These are phyloP conservation scores for Penicillium sp. DNA, from an alignment of 2,329 filamentous ascomycete genomes.

Conservation along the genomic window DNA sequence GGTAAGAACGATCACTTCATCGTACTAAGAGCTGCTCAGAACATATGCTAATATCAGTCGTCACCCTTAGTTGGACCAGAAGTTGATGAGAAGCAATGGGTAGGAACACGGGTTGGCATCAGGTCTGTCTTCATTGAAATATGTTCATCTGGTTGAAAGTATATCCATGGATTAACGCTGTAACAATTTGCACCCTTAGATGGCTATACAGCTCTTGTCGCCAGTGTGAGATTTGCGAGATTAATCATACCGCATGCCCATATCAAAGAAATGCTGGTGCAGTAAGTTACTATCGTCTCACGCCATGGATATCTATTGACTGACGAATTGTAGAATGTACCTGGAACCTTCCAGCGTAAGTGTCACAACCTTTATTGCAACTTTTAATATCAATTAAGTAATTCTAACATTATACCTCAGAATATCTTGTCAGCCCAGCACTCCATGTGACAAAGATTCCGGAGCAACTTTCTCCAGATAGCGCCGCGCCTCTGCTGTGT, in stretches of 20 bases:
- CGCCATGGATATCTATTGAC: neutral
- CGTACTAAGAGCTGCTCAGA: neutral
- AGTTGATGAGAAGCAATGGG: conserved; percentile 30
- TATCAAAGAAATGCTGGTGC: conserved; percentile 41
- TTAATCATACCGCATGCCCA: conserved; percentile 41
- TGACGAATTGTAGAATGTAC: conserved; percentile 30
- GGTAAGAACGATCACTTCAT: conserved; percentile 15
- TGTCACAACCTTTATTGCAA: neutral
- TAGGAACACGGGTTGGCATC: conserved; percentile 34
- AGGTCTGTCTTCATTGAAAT: conserved; percentile 23
- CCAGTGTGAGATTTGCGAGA: conserved; percentile 39
- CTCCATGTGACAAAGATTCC: conserved; percentile 40
- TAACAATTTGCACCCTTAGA: conserved; percentile 15
- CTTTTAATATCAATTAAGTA: neutral
- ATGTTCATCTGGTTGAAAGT: neutral
- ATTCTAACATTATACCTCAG: conserved; percentile 12
- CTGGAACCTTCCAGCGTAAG: conserved; percentile 41
- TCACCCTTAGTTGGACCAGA: conserved; percentile 26
- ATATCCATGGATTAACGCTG: neutral
- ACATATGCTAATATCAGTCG: neutral
- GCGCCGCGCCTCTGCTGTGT: conserved; percentile 39
- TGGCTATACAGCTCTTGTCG: conserved; percentile 42
- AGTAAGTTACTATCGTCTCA: conserved; percentile 21
- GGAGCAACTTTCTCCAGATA: conserved; percentile 30
- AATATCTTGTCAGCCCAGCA: conserved; percentile 39